Evolutionary conservation across 257 asterid species (phyloP).

Genomic region (Jasminum sambac): DNA sequence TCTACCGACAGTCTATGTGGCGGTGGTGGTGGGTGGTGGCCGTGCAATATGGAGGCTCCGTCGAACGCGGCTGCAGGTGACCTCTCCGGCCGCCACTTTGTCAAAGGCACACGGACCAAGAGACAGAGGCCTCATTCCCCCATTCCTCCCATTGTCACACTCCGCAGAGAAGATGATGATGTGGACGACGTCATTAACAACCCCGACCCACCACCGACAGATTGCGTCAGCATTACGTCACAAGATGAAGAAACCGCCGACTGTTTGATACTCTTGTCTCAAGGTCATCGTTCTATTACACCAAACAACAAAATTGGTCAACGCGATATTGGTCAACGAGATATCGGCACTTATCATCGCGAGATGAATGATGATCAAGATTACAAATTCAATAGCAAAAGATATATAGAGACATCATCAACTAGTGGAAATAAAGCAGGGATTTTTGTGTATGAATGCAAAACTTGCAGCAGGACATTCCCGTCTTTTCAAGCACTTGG

Average conservation of each 20-base stretch:
- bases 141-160: constrained; percentile 32
- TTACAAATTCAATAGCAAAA: background rate
- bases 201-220: constrained; percentile 28
- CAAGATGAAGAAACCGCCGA: constrained; percentile 61
- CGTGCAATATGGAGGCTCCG: constrained; percentile 43
- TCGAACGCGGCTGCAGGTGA: constrained; percentile 30
- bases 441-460: constrained; percentile 51
- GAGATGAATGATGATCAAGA: background rate
- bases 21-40: constrained; percentile 34
- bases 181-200: background rate
- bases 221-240: constrained; percentile 37
- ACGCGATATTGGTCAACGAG: constrained; percentile 6
- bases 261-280: constrained; percentile 57
- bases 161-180: background rate
- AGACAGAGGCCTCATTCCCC: constrained; percentile 51
- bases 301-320: background rate
- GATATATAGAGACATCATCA: constrained; percentile 3
- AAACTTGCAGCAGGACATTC: constrained; percentile 60
- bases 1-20: constrained; percentile 26
- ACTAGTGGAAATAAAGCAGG: constrained; percentile 1
- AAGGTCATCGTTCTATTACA: constrained; percentile 27
- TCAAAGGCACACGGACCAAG: constrained; percentile 60
- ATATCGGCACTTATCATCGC: background rate
- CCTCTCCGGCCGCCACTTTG: constrained; percentile 27
- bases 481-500: constrained; percentile 74